phyloP scores from a whole-genome alignment of 768 basidiomycete genomes.

The Leucocoprinus sp. region DNA sequence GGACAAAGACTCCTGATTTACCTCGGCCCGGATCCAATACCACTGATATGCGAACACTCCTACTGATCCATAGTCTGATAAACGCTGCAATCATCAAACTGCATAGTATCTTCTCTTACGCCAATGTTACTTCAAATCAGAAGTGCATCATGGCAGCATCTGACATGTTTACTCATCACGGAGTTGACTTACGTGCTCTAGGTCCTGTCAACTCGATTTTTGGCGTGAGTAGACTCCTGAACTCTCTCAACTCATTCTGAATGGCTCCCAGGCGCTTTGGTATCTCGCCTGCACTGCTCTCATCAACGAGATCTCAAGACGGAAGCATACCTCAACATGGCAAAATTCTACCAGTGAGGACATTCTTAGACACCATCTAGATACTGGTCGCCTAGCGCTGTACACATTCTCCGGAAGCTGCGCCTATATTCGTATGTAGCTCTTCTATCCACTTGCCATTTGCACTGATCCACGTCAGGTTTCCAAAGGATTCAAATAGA shows the following conservation, averaged over 20 bases:
- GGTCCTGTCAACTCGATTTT: conserved; percentile 40
- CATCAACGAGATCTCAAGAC: conserved; percentile 36
- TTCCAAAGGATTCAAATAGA: conserved; percentile 40
- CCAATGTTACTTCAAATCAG: conserved; percentile 33
- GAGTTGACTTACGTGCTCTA: conserved; percentile 29
- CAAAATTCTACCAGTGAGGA: conserved; percentile 27
- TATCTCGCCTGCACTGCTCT: conserved; percentile 38
- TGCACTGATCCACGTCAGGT: conserved; percentile 20
- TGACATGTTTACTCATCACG: conserved; percentile 33
- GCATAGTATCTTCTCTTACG: conserved; percentile 38
- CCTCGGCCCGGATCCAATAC: conserved; percentile 24
- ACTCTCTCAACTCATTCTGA: conserved; percentile 8
- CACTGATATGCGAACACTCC: conserved; percentile 26
- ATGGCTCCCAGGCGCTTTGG: conserved; percentile 32
- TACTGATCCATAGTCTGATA: conserved; percentile 40
- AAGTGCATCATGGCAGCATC: conserved; percentile 35
- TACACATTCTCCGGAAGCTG: conserved; percentile 37
- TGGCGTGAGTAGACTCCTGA: conserved; percentile 31
- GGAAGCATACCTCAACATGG: conserved; percentile 29
- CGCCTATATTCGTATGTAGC: conserved; percentile 35
- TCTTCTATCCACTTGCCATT: neutral
- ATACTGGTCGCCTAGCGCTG: conserved; percentile 32
- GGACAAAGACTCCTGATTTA: conserved; percentile 25
- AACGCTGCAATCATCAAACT: conserved; percentile 45
- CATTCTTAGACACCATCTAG: conserved; percentile 31